These are phyloP conservation scores for Hordeum vulgare DNA, from an alignment of 176 grass and related monocot genomes.

Conservation along the genomic window DNA sequence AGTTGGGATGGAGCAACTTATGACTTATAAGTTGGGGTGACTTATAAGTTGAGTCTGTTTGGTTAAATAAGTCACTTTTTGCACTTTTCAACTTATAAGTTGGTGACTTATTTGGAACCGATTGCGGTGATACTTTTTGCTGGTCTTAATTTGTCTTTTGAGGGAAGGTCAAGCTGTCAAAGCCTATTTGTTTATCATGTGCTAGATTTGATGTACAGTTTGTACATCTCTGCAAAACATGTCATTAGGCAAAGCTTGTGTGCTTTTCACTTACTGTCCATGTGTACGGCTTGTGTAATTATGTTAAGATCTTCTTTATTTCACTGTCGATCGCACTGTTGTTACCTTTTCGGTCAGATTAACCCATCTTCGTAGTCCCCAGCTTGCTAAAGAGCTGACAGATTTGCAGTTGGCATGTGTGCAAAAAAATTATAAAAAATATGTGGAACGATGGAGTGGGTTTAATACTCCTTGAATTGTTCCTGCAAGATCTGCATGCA, in stretches of 20 bases:
- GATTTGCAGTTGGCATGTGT: background rate
- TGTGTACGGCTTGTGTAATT: background rate
- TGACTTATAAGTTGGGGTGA: too few relatives aligned
- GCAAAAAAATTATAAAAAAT: too few relatives aligned
- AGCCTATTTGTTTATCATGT: background rate
- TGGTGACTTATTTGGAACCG: too few relatives aligned
- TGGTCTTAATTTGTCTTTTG: background rate
- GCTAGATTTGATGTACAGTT: background rate
- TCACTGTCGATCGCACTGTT: background rate
- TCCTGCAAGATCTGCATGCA: background rate
- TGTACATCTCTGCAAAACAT: background rate
- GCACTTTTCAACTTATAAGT: too few relatives aligned
- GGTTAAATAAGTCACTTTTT: too few relatives aligned
- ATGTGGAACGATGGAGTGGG: background rate
- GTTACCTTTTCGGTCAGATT: background rate
- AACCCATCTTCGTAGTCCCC: too few relatives aligned
- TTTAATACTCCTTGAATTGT: background rate
- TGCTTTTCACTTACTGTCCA: background rate
- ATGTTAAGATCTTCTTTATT: background rate
- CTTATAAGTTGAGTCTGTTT: too few relatives aligned
- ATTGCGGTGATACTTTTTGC: background rate
- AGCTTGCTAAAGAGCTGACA: background rate
- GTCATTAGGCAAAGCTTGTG: too few relatives aligned
- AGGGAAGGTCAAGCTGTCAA: background rate
- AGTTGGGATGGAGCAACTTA: too few relatives aligned